Evolutionary conservation across 2,329 filamentous ascomycete species (phyloP), one percentile per base, ranked within the genome.

Genomic region (Cercospora sojina): DNA sequence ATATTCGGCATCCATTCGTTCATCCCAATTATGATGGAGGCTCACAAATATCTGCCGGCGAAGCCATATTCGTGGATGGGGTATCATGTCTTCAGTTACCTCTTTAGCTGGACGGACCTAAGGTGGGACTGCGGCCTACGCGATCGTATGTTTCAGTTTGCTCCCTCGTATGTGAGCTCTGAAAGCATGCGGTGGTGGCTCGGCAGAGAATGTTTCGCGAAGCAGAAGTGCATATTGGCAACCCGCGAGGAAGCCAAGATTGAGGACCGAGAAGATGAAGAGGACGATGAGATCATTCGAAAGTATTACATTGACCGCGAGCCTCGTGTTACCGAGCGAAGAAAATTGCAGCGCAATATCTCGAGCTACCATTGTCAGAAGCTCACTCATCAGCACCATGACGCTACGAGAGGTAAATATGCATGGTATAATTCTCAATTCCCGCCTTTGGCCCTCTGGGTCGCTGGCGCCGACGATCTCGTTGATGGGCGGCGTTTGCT

Each of bases 121-220:
- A 86, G 92, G 7, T 97, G 94, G 94, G 94, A 97, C 69, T 86
- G 88, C 8, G 91, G 85, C 6, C 80, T 97, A 13, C 84, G 91
- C 66, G 82, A 92, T 75, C 88, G 94, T 49, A 90, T 96, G 85
- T 97, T 98, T 77, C 92, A 95, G 74, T 97, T 96, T 71, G 88
- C 92, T 0, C 94, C 94, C 1, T 92, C 96, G 0, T 96, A 96
- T 74, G 92, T 97, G 59, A 92, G 89, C 72, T 87, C 92, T 0
- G 93, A 97, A 80, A 90, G 88, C 66, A 97, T 97, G 92, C 85
- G 92, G 5, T 98, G 94, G 94, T 97, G 94, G 94, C 84, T 97
- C 0, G 94, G 93, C 0, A 83, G 89, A 3, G 92, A 95, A 73
- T 93, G 93, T 72, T 97, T 96, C 74, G 90, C 87, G 27, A 88